Conservation (phyloP, 2,329 filamentous ascomycete species). For the Penicillium frequentans region DNA sequence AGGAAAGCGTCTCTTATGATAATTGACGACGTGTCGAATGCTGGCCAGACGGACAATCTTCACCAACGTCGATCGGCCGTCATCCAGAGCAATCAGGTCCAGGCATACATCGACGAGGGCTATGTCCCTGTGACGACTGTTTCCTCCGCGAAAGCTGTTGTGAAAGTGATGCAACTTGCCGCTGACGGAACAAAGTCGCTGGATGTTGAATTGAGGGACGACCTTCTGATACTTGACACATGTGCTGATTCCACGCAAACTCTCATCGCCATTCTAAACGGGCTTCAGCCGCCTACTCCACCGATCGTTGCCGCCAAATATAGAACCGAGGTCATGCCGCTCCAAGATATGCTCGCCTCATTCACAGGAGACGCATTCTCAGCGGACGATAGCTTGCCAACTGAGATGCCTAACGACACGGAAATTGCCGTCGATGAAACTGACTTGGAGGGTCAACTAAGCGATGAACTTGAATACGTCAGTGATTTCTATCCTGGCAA, state of each 20-base stretch:
- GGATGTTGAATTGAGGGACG: conserved; percentile 79
- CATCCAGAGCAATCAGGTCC: conserved; percentile 46
- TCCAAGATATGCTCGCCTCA: conserved; percentile 85
- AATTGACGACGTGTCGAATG: conserved; percentile 68
- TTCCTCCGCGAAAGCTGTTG: conserved; percentile 70
- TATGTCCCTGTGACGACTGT: conserved; percentile 87
- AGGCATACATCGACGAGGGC: conserved; percentile 60
- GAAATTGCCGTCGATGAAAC: conserved; percentile 49
- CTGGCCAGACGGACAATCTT: conserved; percentile 39
- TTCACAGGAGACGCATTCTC: conserved; percentile 83
- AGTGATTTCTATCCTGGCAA: conserved; percentile 56
- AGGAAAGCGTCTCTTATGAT: conserved; percentile 80
- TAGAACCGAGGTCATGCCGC: conserved; percentile 78
- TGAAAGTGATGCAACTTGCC: conserved; percentile 60
- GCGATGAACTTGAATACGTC: conserved; percentile 51
- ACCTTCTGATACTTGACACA: conserved; percentile 86
- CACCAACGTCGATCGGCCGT: conserved; percentile 25
- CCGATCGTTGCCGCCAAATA: conserved; percentile 84
- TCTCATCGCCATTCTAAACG: conserved; percentile 74
- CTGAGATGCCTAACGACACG: conserved; percentile 34
- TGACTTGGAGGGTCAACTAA: conserved; percentile 38
- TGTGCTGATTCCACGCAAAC: conserved; percentile 98
- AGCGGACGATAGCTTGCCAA: conserved; percentile 27
- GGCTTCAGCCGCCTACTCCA: conserved; percentile 77
- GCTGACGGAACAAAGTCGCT: conserved; percentile 65